Conservation (phyloP, 2,329 filamentous ascomycete genomes). For the Aspergillus fumigatiaffinis region DNA sequence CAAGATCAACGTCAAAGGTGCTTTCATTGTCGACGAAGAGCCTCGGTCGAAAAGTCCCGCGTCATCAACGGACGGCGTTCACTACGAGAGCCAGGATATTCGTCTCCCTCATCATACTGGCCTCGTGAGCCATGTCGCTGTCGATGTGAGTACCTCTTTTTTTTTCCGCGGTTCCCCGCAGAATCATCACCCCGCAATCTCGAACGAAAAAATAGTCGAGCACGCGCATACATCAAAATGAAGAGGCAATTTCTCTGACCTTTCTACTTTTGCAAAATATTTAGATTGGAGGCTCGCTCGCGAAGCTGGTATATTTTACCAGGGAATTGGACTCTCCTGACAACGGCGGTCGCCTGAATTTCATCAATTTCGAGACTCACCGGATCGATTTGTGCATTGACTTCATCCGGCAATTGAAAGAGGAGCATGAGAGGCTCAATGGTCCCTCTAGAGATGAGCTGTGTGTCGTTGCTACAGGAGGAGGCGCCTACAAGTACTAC, state of each 20-base stretch:
- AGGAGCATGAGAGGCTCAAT: constrained; percentile 74
- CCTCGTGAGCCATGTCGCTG: constrained; percentile 92
- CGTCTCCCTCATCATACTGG: constrained; percentile 93
- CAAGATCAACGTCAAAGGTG: constrained; percentile 93
- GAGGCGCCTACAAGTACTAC: constrained; percentile 95
- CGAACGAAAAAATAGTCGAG: background rate
- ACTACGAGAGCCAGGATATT: constrained; percentile 84
- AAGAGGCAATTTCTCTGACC: constrained; percentile 6
- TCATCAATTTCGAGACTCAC: constrained; percentile 94
- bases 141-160: constrained; percentile 66
- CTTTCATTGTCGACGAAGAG: constrained; percentile 90
- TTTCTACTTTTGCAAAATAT: background rate
- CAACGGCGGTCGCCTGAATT: constrained; percentile 86
- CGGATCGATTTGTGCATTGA: constrained; percentile 89
- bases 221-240: constrained; percentile 4
- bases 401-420: constrained; percentile 81
- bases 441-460: constrained; percentile 66
- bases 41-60: constrained; percentile 47
- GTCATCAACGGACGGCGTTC: constrained; percentile 51
- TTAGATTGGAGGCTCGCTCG: constrained; percentile 90
- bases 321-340: constrained; percentile 75
- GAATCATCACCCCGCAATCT: constrained; percentile 27
- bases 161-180: constrained; percentile 28
- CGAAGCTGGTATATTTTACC: constrained; percentile 96
- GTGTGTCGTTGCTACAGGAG: constrained; percentile 92